These are phyloP conservation scores for Apiospora pterosperma DNA, from an alignment of 2,329 filamentous ascomycete species.

Conservation along the genomic window DNA sequence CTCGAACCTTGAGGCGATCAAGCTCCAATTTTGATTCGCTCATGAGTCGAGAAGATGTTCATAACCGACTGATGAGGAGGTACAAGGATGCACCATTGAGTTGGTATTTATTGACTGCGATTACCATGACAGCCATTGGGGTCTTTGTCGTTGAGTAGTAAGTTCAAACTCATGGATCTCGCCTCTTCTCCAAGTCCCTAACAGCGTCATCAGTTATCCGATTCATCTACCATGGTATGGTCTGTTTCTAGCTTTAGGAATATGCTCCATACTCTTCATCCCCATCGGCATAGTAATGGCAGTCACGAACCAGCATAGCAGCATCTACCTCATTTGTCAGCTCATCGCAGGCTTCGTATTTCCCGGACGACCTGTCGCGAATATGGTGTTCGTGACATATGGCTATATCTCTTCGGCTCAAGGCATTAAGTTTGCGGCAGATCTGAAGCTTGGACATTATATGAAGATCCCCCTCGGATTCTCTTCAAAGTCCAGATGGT, in stretches of 20 bases:
- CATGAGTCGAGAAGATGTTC: slow-evolving; percentile 73
- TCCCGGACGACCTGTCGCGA: slow-evolving; percentile 80
- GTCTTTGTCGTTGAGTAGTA: slow-evolving; percentile 85
- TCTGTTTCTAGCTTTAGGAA: slow-evolving; percentile 71
- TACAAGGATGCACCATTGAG: slow-evolving; percentile 78
- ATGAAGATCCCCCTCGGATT: slow-evolving; percentile 84
- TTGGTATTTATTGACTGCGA: slow-evolving; percentile 77
- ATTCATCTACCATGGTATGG: slow-evolving; percentile 86
- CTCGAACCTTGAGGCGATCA: slow-evolving; percentile 4
- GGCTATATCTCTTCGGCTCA: slow-evolving; percentile 87
- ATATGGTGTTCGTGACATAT: slow-evolving; percentile 92
- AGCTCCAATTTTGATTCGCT: slow-evolving; percentile 47
- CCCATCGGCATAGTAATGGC: slow-evolving; percentile 92
- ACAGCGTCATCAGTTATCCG: slow-evolving; percentile 54
- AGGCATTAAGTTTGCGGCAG: slow-evolving; percentile 83
- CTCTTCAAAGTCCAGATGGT: slow-evolving; percentile 76
- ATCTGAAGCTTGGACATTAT: slow-evolving; percentile 84
- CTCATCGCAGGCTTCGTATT: slow-evolving; percentile 79
- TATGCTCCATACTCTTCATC: slow-evolving; percentile 80
- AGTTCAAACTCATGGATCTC: slow-evolving; percentile 28
- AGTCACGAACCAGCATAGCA: slow-evolving; percentile 85
- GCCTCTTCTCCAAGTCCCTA: background rate
- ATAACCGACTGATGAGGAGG: slow-evolving; percentile 77
- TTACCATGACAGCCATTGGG: slow-evolving; percentile 72
- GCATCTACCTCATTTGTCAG: slow-evolving; percentile 83